Evolutionary conservation across 371 early-diverging fungal species (phyloP).

Genomic region (Mucor plumbeus): DNA sequence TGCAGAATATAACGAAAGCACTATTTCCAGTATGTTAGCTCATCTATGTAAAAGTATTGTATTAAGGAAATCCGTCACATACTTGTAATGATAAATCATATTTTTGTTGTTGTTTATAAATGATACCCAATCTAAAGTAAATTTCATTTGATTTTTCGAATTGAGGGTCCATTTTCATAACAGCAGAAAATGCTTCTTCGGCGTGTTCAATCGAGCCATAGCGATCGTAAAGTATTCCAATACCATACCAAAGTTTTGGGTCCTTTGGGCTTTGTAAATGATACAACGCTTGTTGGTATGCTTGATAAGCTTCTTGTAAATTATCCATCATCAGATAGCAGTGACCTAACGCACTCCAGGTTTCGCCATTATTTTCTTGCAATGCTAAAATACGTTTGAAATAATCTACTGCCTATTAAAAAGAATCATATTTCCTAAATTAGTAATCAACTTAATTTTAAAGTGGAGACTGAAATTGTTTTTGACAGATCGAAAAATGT

Average conservation of each 20-base stretch:
- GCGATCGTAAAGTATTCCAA: constrained; percentile 96
- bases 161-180: constrained; percentile 84
- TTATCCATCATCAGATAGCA: constrained; percentile 94
- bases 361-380: constrained; percentile 83
- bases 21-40: constrained; percentile 30
- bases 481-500: not conserved
- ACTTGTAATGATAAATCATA: constrained; percentile 76
- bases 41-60: too few species aligned
- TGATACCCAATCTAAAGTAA: constrained; percentile 96
- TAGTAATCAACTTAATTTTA: not conserved
- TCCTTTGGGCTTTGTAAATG: constrained; percentile 90
- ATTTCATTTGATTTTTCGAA: constrained; percentile 97
- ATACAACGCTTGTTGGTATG: constrained; percentile 36
- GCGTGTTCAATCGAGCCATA: constrained; percentile 96
- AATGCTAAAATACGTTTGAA: constrained; percentile 76
- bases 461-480: not conserved
- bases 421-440: not conserved
- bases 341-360: constrained; percentile 93
- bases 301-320: constrained; percentile 84
- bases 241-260: constrained; percentile 98
- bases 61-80: not conserved
- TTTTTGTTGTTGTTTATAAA: constrained; percentile 95
- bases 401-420: constrained; percentile 8
- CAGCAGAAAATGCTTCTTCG: constrained; percentile 96
- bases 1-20: constrained; percentile 93